Percentiles rank a stretch among this genome's conserved stretches.
These are phyloP conservation scores for Cryptosporidium viatorum DNA, from an alignment of 169 alveolate species.

Conservation along the genomic window DNA sequence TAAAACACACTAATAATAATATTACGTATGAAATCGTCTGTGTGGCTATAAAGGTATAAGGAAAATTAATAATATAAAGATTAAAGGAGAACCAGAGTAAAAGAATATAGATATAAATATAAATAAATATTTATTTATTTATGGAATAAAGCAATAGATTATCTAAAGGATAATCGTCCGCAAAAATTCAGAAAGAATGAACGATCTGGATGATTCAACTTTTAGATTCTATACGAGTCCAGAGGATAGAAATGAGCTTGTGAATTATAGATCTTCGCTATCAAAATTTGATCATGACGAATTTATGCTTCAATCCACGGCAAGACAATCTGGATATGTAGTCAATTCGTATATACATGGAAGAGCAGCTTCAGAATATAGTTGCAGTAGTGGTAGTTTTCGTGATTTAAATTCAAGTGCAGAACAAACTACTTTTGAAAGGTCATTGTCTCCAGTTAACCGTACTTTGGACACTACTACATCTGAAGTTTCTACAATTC, in stretches of 20 bases:
- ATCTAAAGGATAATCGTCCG: neutral
- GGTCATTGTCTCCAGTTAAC: constrained; percentile 55
- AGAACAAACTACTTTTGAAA: constrained; percentile 14
- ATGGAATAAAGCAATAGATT: neutral
- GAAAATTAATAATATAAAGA: neutral
- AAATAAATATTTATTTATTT: neutral
- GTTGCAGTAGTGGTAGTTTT: constrained; percentile 68
- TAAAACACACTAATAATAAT: constrained; percentile 36
- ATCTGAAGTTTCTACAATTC: constrained; percentile 71
- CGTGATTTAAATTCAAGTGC: constrained; percentile 41
- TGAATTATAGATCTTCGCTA: constrained; percentile 20
- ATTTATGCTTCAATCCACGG: constrained; percentile 49
- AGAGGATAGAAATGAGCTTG: constrained; percentile 43
- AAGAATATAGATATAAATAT: neutral
- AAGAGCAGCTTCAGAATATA: constrained; percentile 75
- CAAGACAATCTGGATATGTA: constrained; percentile 60
- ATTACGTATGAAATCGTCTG: constrained; percentile 60
- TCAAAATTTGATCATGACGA: constrained; percentile 49
- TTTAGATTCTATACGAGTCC: constrained; percentile 67
- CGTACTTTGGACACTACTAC: constrained; percentile 30
- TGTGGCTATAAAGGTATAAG: constrained; percentile 45
- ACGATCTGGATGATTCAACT: constrained; percentile 67
- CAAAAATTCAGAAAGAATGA: constrained; percentile 25
- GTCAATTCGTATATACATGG: constrained; percentile 57
- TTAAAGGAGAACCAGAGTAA: neutral